Base-by-base conservation (phyloP, 768 basidiomycete genomes). In the Agrocybe praecox region DNA sequence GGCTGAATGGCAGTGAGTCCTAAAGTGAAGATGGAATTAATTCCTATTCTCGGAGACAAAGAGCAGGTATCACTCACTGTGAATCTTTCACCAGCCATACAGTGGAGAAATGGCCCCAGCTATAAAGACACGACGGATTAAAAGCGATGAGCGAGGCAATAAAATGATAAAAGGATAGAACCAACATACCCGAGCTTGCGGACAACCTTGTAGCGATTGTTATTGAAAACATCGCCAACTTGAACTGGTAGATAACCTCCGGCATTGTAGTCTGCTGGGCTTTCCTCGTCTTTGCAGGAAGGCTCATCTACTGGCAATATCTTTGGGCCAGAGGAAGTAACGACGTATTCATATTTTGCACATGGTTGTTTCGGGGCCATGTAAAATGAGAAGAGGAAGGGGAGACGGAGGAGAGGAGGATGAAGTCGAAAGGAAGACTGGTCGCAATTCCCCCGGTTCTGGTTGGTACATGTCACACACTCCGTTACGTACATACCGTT, bases 21-120 rank as follows among this genome's bases (percentile, higher is more conserved):
- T 96, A 64, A 22, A 34, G 19, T 32, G 21, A 50, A 4, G 23
- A 44, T 17, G 45, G 18, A 19, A 36, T 34, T 61, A 59, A 57
- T 69, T 54, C 65, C 24, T 32, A 45, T 36, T 15, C 15, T 49
- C 17, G 47, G 51, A 56, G 26, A 45, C 15, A 29, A 42, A 46
- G n/a, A 46, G 49, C 32, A 21, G 4, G 26, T 14, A 46, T 55
- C 45, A 81, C 90, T 68, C 62, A 93, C 91, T 84, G 74, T 23
- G 76, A 72, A 69, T 94, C 92, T 67, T 88, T 87, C 18, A 91
- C 90, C 32, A 94, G 87, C 94, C 94, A 95, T 22, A 95, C 94
- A 15, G 94, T 96, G 1, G 92, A 94, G 70, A 96, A 96, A 75
- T 96, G 94, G 36, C 94, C 94, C 94, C 94, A 96, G 55, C 90